These are phyloP conservation scores for Hydrangea macrophylla DNA, from an alignment of 148 eudicot species.

Conservation along the genomic window DNA sequence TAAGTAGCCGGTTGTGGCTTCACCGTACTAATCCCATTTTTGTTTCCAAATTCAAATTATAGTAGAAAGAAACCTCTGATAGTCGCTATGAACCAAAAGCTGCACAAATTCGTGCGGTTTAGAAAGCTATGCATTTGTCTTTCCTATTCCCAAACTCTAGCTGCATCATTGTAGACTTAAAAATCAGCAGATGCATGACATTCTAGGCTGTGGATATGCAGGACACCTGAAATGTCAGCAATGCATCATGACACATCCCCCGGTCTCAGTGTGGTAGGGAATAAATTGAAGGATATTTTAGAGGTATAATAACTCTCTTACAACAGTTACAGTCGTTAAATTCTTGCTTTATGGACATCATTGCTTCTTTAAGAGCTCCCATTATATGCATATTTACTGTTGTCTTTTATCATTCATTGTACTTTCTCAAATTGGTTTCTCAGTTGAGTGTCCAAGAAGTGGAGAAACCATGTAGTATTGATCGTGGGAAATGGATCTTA, in stretches of 20 bases:
- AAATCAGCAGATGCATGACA: neutral
- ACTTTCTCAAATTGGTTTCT: neutral
- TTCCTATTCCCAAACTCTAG: no score
- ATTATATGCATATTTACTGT: neutral
- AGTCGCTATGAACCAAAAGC: no score
- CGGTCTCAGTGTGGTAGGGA: constrained; percentile 61
- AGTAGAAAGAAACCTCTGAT: no score
- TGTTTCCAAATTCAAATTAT: no score
- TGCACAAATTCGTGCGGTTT: no score
- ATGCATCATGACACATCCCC: constrained; percentile 83
- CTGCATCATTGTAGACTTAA: neutral
- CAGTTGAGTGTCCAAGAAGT: no score
- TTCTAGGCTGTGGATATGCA: constrained; percentile 20
- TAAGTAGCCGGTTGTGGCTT: no score
- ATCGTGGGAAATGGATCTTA: no score
- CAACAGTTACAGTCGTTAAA: neutral
- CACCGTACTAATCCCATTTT: no score
- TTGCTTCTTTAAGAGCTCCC: neutral
- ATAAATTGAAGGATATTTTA: constrained; percentile 52
- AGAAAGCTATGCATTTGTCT: no score
- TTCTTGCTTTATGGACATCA: neutral
- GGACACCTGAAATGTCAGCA: constrained; percentile 87
- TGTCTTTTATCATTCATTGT: neutral
- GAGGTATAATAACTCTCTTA: constrained; percentile 39
- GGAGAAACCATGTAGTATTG: no score